Evolutionary conservation across 306 rosid species (phyloP), one percentile per base, ranked within the genome.

Genomic region (Lablab purpureus): DNA sequence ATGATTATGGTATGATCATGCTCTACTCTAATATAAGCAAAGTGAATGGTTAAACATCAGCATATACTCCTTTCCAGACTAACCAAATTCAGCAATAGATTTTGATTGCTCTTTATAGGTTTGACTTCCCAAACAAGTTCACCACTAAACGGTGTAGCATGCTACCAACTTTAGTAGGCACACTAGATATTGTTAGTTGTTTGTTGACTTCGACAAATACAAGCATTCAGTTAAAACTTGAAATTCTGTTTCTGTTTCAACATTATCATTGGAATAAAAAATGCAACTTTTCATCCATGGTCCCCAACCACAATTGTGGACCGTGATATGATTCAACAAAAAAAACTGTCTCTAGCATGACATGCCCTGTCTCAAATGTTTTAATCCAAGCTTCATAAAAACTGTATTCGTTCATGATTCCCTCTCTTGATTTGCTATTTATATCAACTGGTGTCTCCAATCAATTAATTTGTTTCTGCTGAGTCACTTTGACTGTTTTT

Each of bases 141-240:
- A 71, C 40, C 51, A 36, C 52, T 40, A 74, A 69, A 64, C 28
- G 62, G 80, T 81, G 84, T 80, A 41, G 78, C 85, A 73, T 85
- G 85, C 87, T 60, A 63, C 60, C 62, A 74, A 32, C 87, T 82
- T 89, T 85, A 79, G 76, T 79, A 74, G 71, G 51, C 90, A 89
- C 41, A 76, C 76, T 73, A 51, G 73, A 56, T 65, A 52, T 30
- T 28, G 54, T 69, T 67, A 59, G 73, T 85, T 81, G 68, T 43
- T 76, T 47, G 73, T 85, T 76, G 63, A 37, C 50, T 69, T 75
- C 76, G 62, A 75, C 83, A 60, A 34, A 70, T 54, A 82, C 78
- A 80, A 78, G 81, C 82, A 79, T 75, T 72, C n/a, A 22, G 62
- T 71, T 70, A 56, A 75, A 64, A 74, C 74, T 52, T 37, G 47